phyloP scores from a whole-genome alignment of 768 basidiomycete genomes.

The Phlebiopsis flavidoalba region DNA sequence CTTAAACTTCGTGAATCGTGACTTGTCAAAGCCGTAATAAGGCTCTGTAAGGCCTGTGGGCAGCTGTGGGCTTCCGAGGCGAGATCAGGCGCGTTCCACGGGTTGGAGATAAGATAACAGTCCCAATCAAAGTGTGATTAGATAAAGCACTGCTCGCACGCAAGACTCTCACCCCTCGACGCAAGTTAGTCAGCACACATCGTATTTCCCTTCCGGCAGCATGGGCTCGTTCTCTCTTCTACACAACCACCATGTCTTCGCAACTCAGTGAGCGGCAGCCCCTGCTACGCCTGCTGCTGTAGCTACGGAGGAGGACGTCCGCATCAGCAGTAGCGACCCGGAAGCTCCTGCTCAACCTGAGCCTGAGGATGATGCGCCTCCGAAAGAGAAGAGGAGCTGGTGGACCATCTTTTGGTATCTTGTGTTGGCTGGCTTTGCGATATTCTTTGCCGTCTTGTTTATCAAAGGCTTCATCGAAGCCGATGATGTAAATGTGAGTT shows the following conservation, averaged over 20 bases:
- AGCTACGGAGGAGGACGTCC: not conserved
- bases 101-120: too few relatives aligned
- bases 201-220: not conserved
- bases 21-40: too few relatives aligned
- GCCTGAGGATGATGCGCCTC: conserved; percentile 3
- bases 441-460: conserved; percentile 42
- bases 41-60: too few relatives aligned
- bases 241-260: conserved; percentile 7
- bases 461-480: conserved; percentile 69
- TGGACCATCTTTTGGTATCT: conserved; percentile 28
- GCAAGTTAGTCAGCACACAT: not conserved
- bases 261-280: conserved; percentile 11
- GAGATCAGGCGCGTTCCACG: too few relatives aligned
- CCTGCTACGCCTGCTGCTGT: conserved; percentile 9
- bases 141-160: not conserved
- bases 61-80: too few relatives aligned
- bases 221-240: not conserved
- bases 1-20: too few relatives aligned
- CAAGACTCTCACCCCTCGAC: not conserved
- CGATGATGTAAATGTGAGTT: conserved; percentile 58
- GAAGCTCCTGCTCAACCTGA: conserved; percentile 5
- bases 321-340: not conserved
- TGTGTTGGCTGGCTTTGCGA: conserved; percentile 30
- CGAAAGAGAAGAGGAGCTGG: conserved; percentile 20
- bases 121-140: not conserved